Evolutionary conservation across 208 protist genomes (phyloP), one percentile per base, ranked within the genome.

Genomic region (Acanthamoeba triangularis): DNA sequence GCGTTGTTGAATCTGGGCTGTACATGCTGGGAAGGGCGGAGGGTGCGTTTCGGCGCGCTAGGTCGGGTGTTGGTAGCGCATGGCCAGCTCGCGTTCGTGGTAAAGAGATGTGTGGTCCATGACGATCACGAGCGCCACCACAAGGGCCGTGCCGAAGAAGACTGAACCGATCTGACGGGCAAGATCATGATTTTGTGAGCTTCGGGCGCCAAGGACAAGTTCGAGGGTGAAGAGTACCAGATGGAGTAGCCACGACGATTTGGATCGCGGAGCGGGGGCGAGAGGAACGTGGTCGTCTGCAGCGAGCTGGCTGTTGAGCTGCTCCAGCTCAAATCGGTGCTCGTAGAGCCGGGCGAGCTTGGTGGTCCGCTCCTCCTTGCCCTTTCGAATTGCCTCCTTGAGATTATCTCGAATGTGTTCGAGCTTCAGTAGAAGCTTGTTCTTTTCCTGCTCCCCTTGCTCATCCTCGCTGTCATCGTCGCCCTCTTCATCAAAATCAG

Each of bases 21-120:
- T 61, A 61, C 56, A 61, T 28, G 56, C 23, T 61, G 2, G 23
- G n/a, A n/a, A n/a, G n/a, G 56, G 56, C 14, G 23, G 56, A 16
- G 23, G 3, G 14, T 61, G 56, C 23, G 14, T 3, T 28, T 16
- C 56, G 23, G 61, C 52, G 18, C 61, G 18, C 54, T 35, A 88
- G 80, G 47, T 88, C 25, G 80, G 47, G 47, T 88, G 80, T 28
- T 63, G 41, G 30, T 88, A 88, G 49, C 33, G 35, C 47, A 65
- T 6, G 5, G 41, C 44, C n/a, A 88, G 80, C 25, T 16, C 13
- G 23, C 80, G 80, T n/a, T 88, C 80, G 13, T 33, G 23, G n/a
- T 33, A 56, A 0, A 63, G 20, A 13, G 23, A 20, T 7, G 6
- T 28, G 14, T 88, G 20, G n/a, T 56, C 6, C 80, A 56, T 5